A percentile compares a stretch with the other conserved stretches of the same genome.
These are phyloP conservation scores for Suhomyces maxii DNA, from an alignment of 1,139 yeast species.

Conservation along the genomic window DNA sequence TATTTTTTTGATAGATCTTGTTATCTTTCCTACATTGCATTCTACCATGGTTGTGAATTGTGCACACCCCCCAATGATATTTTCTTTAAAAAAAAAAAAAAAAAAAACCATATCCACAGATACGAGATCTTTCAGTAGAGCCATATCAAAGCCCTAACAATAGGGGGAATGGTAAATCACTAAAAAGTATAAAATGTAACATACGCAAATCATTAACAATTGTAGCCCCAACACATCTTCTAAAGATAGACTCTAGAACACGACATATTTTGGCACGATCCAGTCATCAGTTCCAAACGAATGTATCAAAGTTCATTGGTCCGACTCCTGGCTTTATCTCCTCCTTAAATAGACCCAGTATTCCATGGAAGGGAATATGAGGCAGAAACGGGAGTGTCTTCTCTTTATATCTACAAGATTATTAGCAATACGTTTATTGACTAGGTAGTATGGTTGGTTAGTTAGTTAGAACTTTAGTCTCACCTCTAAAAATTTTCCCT, in stretches of 20 bases:
- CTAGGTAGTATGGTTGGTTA: background rate
- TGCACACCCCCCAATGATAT: too few species aligned
- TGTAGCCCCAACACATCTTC: constrained; percentile 8
- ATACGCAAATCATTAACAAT: too few species aligned
- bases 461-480: background rate
- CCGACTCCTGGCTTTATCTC: constrained; percentile 54
- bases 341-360: constrained; percentile 70
- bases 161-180: too few species aligned
- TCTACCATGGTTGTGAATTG: too few species aligned
- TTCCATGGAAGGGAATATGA: constrained; percentile 55
- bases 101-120: too few species aligned
- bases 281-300: constrained; percentile 31
- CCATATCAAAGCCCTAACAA: too few species aligned
- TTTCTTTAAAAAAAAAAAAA: too few species aligned
- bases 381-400: constrained; percentile 71
- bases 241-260: background rate
- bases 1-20: too few species aligned
- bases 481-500: background rate
- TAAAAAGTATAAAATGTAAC: too few species aligned
- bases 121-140: too few species aligned
- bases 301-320: constrained; percentile 40
- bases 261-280: constrained; percentile 40
- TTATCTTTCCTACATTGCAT: too few species aligned
- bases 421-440: background rate
- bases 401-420: constrained; percentile 1